Base-by-base conservation (phyloP, 352 stramenopile genomes). In the Phytophthora tentaculata region DNA sequence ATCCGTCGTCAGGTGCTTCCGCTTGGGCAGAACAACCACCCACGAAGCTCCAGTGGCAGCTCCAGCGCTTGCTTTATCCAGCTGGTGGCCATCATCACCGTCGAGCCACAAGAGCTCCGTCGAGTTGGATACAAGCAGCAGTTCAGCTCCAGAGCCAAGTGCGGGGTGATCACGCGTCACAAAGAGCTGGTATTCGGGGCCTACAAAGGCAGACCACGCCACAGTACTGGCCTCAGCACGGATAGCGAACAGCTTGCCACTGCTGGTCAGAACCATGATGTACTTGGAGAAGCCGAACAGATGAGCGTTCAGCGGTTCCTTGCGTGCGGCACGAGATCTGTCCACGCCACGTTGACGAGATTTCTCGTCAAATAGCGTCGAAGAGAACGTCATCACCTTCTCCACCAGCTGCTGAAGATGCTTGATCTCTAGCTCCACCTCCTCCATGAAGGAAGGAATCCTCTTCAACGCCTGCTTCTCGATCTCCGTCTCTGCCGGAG, bases 211-310 rank as follows among this genome's bases (percentile, higher is more conserved):
- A 22, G 81, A 89, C 86, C 86, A 95, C 2, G 79, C 86, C 5
- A 95, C 73, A 2, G 76, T 84, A 47, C 81, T 91, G 22, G 85
- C 84, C 49, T 94, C 84, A 14, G 86, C 83, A n/a, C 83, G 84
- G 28, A 95, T 85, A 19, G 84, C 86, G 70, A 90, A 94, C 28
- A 95, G 69, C 65, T 92, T 92, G 41, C 88, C 88, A 19, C 84
- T 94, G 19, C 89, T 76, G 13, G 86, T 95, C 17, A 91, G 65
- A 22, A 81, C 69, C 44, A 95, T 69, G 26, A 93, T 86, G 55
- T 88, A 89, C 83, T 95, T 95, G 28, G 88, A 92, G 57, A 94
- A 94, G 4, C 86, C 86, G 48, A 95, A 94, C 37, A 93, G 80
- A 47, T 93, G 87, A 8, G 87, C 79, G 52, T 92, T 93, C 3